Conservation (phyloP, 2,329 filamentous ascomycete genomes). For the Pseudocercospora eumusae region DNA sequence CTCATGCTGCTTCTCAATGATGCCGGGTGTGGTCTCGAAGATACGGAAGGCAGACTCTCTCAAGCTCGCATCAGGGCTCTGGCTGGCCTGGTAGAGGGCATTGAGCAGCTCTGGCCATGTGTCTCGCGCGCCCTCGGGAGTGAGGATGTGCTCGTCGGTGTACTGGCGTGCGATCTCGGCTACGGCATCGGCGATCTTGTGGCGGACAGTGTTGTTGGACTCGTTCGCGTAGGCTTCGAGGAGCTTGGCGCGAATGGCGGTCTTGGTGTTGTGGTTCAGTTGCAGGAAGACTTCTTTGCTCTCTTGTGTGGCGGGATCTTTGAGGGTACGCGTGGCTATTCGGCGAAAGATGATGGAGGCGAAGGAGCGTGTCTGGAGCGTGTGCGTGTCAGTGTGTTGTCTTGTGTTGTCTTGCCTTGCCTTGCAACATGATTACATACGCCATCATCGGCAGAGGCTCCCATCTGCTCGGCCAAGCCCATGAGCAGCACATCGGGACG, state of each 20-base stretch:
- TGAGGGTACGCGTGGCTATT: slow-evolving; percentile 85
- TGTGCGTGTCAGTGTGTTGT: slow-evolving; percentile 20
- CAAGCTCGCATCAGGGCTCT: slow-evolving; percentile 77
- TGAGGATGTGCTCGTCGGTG: slow-evolving; percentile 64
- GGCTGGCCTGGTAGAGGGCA: slow-evolving; percentile 85
- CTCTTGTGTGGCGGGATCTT: slow-evolving; percentile 66
- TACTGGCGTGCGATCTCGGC: slow-evolving; percentile 95
- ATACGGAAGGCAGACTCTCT: slow-evolving; percentile 93
- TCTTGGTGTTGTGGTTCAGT: slow-evolving; percentile 70
- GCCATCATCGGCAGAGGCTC: slow-evolving; percentile 69
- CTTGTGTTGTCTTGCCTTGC: background rate
- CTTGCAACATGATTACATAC: no score
- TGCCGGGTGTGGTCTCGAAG: slow-evolving; percentile 89
- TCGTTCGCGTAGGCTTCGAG: slow-evolving; percentile 76
- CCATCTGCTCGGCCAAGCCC: slow-evolving; percentile 90
- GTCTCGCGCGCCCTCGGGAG: slow-evolving; percentile 45
- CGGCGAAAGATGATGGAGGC: slow-evolving; percentile 91
- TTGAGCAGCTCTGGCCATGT: slow-evolving; percentile 87
- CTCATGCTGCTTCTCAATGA: slow-evolving; percentile 95
- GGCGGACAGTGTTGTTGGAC: slow-evolving; percentile 71
- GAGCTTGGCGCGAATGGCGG: slow-evolving; percentile 79
- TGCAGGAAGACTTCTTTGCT: slow-evolving; percentile 84
- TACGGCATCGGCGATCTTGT: slow-evolving; percentile 97
- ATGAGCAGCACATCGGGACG: slow-evolving; percentile 87
- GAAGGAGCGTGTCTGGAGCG: slow-evolving; percentile 91